Base-by-base conservation (phyloP, 495 filamentous ascomycete genomes). In the Lichenothelia convexa region DNA sequence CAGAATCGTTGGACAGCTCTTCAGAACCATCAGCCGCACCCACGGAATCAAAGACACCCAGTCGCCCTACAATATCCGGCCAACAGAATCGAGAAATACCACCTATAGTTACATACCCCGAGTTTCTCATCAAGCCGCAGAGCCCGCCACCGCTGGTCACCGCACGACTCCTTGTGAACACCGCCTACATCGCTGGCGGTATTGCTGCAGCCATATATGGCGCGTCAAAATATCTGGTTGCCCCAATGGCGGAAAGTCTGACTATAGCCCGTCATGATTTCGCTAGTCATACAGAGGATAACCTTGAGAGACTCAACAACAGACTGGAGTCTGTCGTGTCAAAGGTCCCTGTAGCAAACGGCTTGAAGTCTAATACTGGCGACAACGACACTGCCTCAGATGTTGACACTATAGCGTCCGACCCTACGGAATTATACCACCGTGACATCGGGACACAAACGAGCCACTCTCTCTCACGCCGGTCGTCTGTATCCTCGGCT, bases 41-140 rank as follows among this genome's bases (percentile, higher is more conserved):
- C 9, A 9, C 24, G 15, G 9, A 29, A 13, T 13, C 24, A 13
- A 29, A 29, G 15, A 1, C 9, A 29, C 24, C 24, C 9, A 9
- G 9, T 9, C 24, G 24, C 9, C 24, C 9, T 9, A 29, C 24
- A 11, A 9, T 11, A 13, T 29, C 24, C 2, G 24, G 9, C 9
- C 31, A 33, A 33, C 31, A 9, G 45, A 30, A 45, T 30, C 59
- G 54, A 48, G 69, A 78, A 42, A 60, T 72, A 16, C 69, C 83
- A 17, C 91, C 87, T n/a, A 85, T 97, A 45, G 78, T 95, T 48
- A 97, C 89, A 18, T 95, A 94, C 58, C 89, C 89, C 32, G 89
- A 97, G 56, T 94, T 93, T 58, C 74, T 95, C 45, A 63, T 67
- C 35, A 58, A 73, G 32, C 52, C 67, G 7, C 45, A 58, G 34